These are phyloP conservation scores for Inosperma sp. DNA, from an alignment of 768 basidiomycete genomes.

Conservation along the genomic window DNA sequence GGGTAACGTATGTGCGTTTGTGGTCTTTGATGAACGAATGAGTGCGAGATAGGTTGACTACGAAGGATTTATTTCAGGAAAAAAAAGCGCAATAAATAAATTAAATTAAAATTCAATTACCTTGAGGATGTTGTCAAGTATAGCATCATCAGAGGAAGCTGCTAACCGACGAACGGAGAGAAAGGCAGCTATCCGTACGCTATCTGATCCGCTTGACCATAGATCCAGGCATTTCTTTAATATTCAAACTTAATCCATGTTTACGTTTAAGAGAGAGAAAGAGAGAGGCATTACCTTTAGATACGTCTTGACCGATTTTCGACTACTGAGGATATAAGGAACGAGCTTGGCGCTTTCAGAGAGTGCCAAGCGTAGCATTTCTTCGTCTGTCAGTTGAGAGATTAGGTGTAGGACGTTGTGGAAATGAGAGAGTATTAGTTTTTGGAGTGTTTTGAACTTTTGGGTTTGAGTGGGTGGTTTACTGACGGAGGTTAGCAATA, in stretches of 20 bases:
- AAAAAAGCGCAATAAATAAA: neutral
- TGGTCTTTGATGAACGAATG: constrained; percentile 78
- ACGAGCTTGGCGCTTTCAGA: constrained; percentile 84
- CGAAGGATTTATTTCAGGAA: neutral
- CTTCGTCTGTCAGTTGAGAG: constrained; percentile 65
- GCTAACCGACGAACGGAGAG: constrained; percentile 79
- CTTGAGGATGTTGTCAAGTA: constrained; percentile 84
- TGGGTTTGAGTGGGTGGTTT: constrained; percentile 78
- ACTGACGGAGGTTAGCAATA: constrained; percentile 37
- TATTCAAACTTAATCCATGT: constrained; percentile 10
- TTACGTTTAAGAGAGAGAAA: neutral
- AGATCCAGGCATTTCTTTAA: constrained; percentile 71
- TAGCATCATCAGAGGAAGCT: constrained; percentile 68
- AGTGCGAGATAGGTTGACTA: constrained; percentile 88
- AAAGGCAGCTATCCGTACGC: constrained; percentile 79
- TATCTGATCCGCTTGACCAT: constrained; percentile 82
- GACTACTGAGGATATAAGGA: constrained; percentile 80
- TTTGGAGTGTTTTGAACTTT: constrained; percentile 82
- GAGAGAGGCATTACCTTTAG: constrained; percentile 78
- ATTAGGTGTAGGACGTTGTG: constrained; percentile 79
- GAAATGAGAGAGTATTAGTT: constrained; percentile 85
- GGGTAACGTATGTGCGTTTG: constrained; percentile 82
- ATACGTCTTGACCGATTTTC: constrained; percentile 82
- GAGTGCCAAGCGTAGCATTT: constrained; percentile 65
- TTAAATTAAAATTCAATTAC: constrained; percentile 35